Percentiles rank a stretch among this genome's conserved stretches.
Evolutionary conservation across 768 basidiomycete species (phyloP).

Genomic region (Hydnum rufescens): DNA sequence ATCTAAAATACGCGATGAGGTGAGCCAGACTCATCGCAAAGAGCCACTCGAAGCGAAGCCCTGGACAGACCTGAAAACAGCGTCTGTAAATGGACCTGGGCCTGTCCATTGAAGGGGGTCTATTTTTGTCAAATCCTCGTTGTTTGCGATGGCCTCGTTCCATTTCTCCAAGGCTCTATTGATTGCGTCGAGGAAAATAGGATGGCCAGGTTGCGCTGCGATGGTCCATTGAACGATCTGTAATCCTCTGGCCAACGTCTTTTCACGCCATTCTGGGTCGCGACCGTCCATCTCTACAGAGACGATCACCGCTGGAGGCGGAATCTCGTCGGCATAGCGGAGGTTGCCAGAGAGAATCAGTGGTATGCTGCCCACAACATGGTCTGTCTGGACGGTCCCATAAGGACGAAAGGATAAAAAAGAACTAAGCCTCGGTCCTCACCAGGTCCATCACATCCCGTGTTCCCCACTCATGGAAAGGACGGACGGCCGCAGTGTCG

Average conservation of each 20-base stretch:
- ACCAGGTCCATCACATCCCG: neutral
- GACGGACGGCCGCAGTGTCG: neutral
- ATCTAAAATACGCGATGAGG: constrained; percentile 9
- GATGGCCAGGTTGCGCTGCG: constrained; percentile 15
- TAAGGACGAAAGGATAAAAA: too few relatives aligned
- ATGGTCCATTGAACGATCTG: constrained; percentile 18
- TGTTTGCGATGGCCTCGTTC: neutral
- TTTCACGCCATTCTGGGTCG: neutral
- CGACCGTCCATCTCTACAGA: neutral
- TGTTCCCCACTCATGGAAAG: constrained; percentile 4
- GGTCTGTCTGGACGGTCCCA: too few relatives aligned
- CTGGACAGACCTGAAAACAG: constrained; percentile 1
- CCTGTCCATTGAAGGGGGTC: constrained; percentile 17
- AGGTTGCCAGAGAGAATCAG: neutral
- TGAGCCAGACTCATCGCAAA: too few relatives aligned
- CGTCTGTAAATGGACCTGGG: constrained; percentile 9
- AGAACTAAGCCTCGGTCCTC: too few relatives aligned
- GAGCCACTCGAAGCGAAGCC: neutral
- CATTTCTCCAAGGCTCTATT: constrained; percentile 11
- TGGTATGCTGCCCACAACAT: too few relatives aligned
- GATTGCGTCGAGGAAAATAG: constrained; percentile 16
- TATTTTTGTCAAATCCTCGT: constrained; percentile 12
- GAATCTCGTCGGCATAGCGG: neutral
- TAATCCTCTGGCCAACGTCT: neutral
- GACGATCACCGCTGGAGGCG: neutral